Conservation (phyloP, 768 basidiomycete genomes). For the Lactarius indigo region DNA sequence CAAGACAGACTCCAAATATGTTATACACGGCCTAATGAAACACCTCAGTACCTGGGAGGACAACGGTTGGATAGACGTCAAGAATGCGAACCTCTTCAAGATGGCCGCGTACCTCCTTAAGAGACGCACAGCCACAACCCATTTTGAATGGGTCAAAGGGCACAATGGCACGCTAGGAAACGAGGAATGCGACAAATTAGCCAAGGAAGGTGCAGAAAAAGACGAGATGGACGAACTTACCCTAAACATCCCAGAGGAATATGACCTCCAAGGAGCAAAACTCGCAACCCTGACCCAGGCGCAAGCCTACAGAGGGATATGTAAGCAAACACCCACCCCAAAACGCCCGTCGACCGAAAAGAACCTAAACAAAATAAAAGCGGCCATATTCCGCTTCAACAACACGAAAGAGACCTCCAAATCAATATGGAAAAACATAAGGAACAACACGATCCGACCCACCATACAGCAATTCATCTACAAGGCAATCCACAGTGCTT, state of each 20-base stretch:
- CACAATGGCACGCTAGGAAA: not conserved
- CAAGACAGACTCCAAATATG: too few species aligned
- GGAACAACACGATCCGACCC: rapidly evolving
- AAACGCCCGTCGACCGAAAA: not conserved
- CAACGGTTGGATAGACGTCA: not conserved
- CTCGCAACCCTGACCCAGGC: not conserved
- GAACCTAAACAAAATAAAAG: not conserved
- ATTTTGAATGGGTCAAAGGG: constrained; percentile 2
- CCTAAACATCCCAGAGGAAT: not conserved
- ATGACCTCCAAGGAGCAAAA: not conserved
- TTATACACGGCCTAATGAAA: too few species aligned
- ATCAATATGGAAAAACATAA: not conserved
- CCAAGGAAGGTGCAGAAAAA: not conserved
- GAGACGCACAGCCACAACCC: too few species aligned
- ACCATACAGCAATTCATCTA: constrained; percentile 1
- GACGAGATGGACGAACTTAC: rapidly evolving
- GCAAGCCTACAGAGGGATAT: not conserved
- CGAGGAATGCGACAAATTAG: not conserved
- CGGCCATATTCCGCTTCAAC: not conserved
- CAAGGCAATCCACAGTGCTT: not conserved
- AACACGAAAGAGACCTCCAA: not conserved
- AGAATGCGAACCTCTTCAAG: not conserved
- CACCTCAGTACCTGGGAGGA: not conserved
- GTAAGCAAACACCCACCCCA: too few species aligned
- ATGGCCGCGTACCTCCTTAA: not conserved